Base-by-base conservation (phyloP, 495 filamentous ascomycete genomes). In the Staphylotrichum tortipilum region DNA sequence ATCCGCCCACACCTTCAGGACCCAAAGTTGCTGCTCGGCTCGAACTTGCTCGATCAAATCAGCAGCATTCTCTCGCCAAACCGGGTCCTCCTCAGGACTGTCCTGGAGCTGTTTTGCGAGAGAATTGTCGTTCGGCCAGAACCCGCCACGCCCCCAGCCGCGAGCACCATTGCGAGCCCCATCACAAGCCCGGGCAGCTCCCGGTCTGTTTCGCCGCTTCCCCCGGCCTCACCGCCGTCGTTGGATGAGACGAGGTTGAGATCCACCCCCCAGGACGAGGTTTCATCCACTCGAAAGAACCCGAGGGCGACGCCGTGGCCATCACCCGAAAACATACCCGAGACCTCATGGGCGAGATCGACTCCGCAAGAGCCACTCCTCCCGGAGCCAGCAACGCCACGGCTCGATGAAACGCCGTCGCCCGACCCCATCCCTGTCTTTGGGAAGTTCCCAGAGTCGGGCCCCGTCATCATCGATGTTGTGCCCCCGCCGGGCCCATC, bases 41-140 rank as follows among this genome's bases (percentile, higher is more conserved):
- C 60, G 7, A 53, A 65, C 45, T 31, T 63, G 23, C 55, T 65
- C 4, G 54, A 61, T 15, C 60, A 52, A 23, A 59, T 65, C 58
- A 65, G 62, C 60, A 47, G 49, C 54, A 65, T 65, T 39, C 51
- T 65, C 30, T 63, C 62, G 3, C 62, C 62, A 9, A 56, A 65
- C 54, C 53, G 49, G 43, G 52, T 65, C 19, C 60, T 65, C 11
- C 58, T 65, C 41, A 29, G 58, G 28, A 65, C 61, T 23, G 58
- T 65, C 9, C 60, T 65, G 26, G 62, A 65, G 58, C 53, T 65
- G 42, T 65, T 63, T 42, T 65, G 60, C 47, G 62, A 65, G 53
- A 45, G 50, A 17, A 56, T 59, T 33, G 44, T 40, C 29, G 29
- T 40, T 15, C 49, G 22, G 17, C 28, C 61, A 3, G 45, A 51